Evolutionary conservation across 2,329 filamentous ascomycete species (phyloP), one percentile per base, ranked within the genome.

Genomic region (Sporothrix humicola): DNA sequence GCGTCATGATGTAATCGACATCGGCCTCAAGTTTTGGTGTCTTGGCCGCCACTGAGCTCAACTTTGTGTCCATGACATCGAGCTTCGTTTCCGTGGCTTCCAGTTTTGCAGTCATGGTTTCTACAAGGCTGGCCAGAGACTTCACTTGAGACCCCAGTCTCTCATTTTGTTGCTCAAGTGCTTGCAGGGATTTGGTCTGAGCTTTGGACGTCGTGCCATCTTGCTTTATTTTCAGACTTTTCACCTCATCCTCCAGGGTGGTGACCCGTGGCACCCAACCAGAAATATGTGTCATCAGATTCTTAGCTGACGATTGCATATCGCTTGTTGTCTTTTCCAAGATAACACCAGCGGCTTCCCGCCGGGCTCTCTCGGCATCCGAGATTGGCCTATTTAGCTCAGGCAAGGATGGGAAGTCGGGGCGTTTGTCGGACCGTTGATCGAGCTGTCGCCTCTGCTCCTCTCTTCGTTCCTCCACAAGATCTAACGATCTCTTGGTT

Each of bases 381-480:
- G 44, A 20, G 9, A 7, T 26, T 13, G 44, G 59, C 17, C 59
- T 48, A 10, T 68, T 13, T 23, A 70, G 20, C 37, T 72, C 74
- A 6, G 56, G 46, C 46, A 73, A 42, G 12, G 72, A 72, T 1
- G 77, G 74, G 56, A 74, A 77, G 12, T 76, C 76, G 1, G 68
- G 0, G 68, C 3, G 12, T 73, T 61, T 23, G 54, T 59, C 10
- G 72, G 56, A 37, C 31, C 31, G 31, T 37, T 6, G 31, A 7
- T 37, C 31, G 3, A 66, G n/a, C 4, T 56, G 37, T 12, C 9
- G 65, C 44, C 46, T 20, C 26, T 72, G 58, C 13, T 71, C 70
- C 12, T 74, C 71, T 7, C 71, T 72, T 12, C 63, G 71, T 65
- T 73, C 52, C 0, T 63, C 15, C 0, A 66, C 26, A 15, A 37